Evolutionary conservation across 108 stramenopile genomes (phyloP).

Genomic region (Thalassiosira profunda): DNA sequence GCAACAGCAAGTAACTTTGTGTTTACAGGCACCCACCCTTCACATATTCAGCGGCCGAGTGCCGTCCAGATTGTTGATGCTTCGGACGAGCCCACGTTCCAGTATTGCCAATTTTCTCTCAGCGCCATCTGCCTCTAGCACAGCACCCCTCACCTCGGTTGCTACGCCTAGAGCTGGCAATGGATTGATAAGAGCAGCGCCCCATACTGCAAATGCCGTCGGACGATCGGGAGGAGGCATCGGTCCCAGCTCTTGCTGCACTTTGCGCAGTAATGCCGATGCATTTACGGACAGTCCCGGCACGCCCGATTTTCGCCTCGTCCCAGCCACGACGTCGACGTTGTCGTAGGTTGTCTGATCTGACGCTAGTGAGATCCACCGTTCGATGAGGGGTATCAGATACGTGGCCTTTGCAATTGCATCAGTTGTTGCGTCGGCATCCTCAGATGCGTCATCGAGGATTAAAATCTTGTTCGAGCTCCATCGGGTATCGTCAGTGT

Average conservation of each 20-base stretch:
- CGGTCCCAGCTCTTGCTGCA: conserved; percentile 48
- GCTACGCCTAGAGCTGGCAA: conserved; percentile 64
- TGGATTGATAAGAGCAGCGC: conserved; percentile 70
- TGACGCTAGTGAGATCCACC: conserved; percentile 59
- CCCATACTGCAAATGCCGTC: conserved; percentile 59
- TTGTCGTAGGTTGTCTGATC: conserved; percentile 60
- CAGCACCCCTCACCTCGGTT: conserved; percentile 61
- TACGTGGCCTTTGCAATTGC: conserved; percentile 22
- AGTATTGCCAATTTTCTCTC: conserved; percentile 49
- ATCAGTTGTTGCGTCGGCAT: conserved; percentile 4
- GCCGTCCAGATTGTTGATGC: conserved; percentile 66
- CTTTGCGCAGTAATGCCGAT: conserved; percentile 30
- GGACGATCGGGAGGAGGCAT: conserved; percentile 29
- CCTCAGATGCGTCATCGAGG: conserved; percentile 24
- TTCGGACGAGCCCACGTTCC: conserved; percentile 52
- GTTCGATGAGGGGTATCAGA: conserved; percentile 43
- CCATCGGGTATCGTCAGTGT: conserved; percentile 9
- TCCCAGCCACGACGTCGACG: conserved; percentile 52
- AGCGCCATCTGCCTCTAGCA: conserved; percentile 51
- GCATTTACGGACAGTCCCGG: conserved; percentile 62
- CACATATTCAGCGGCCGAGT: conserved; percentile 43
- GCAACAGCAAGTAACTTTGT: neutral
- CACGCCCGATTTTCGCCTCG: conserved; percentile 41
- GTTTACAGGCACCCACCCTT: too few species aligned
- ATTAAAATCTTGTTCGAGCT: conserved; percentile 8